Evolutionary conservation across 2,329 filamentous ascomycete species (phyloP).

Genomic region (Exophiala mesophila): DNA sequence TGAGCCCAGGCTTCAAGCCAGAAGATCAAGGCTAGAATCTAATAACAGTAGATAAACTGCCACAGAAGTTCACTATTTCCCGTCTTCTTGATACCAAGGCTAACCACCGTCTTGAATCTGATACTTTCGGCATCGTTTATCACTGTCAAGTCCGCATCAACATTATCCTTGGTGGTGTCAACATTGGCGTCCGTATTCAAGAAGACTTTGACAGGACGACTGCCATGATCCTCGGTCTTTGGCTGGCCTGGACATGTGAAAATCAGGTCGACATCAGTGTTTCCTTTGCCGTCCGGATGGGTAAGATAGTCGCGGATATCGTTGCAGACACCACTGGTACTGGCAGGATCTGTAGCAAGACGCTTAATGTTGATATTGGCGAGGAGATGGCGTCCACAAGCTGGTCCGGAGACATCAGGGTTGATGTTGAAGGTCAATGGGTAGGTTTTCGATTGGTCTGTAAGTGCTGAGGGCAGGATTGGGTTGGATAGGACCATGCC

Average conservation of each 20-base stretch:
- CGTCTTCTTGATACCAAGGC: background rate
- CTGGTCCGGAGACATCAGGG: background rate
- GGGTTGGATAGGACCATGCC: no score
- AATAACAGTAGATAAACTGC: slow-evolving; percentile 1
- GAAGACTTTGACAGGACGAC: background rate
- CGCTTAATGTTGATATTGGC: slow-evolving; percentile 1
- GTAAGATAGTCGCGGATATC: background rate
- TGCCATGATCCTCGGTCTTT: background rate
- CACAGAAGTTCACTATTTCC: slow-evolving; percentile 1
- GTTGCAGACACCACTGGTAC: background rate
- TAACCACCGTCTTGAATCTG: background rate
- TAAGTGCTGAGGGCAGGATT: no score
- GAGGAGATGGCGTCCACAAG: background rate
- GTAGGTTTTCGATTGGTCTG: background rate
- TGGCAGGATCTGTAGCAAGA: background rate
- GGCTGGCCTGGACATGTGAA: slow-evolving; percentile 2
- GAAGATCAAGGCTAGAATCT: no score
- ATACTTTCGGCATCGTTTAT: background rate
- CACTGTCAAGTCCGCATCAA: background rate
- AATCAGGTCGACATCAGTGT: background rate
- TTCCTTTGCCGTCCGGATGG: background rate
- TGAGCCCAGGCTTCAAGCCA: no score
- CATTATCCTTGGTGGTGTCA: background rate
- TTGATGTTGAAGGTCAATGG: slow-evolving; percentile 1
- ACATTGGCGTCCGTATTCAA: background rate